Conservation (phyloP, 225 moss, liverwort and hornwort genomes). For the Sphagnum contortum region DNA sequence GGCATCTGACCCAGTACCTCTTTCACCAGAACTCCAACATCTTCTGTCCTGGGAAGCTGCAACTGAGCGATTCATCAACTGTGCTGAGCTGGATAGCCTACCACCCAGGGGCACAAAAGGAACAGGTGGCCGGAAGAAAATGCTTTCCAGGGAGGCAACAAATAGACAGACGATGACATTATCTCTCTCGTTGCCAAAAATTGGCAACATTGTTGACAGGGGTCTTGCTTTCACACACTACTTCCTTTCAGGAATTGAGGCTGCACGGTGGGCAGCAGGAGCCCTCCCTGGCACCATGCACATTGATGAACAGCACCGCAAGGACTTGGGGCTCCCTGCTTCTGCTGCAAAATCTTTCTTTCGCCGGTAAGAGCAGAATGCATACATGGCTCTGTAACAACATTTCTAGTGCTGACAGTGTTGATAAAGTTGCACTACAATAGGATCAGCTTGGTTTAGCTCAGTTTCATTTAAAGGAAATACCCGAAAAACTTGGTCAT, state of each 20-base stretch:
- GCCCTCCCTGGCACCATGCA: constrained; percentile 67
- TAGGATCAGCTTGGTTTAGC: too few relatives aligned
- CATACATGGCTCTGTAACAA: too few relatives aligned
- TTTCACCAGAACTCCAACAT: constrained; percentile 63
- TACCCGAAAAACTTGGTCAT: too few relatives aligned
- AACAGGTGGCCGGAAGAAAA: constrained; percentile 20
- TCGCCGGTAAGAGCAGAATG: too few relatives aligned
- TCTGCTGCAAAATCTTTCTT: too few relatives aligned
- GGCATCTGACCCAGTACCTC: constrained; percentile 66
- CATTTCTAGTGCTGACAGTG: too few relatives aligned
- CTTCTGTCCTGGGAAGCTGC: constrained; percentile 94
- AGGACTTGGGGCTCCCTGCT: constrained; percentile 60
- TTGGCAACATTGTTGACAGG: constrained; percentile 39
- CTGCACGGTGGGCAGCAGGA: constrained; percentile 52
- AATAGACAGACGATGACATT: constrained; percentile 47
- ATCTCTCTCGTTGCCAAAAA: constrained; percentile 55
- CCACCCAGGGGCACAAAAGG: constrained; percentile 19
- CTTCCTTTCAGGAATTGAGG: constrained; percentile 66
- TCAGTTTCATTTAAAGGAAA: too few relatives aligned
- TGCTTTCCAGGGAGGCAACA: constrained; percentile 24
- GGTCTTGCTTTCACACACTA: constrained; percentile 56
- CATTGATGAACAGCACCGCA: constrained; percentile 62
- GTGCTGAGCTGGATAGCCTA: constrained; percentile 48
- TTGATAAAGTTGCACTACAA: too few relatives aligned
- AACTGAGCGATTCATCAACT: constrained; percentile 80